Conservation (phyloP, 345 rosid genomes). For the Populus davidiana region DNA sequence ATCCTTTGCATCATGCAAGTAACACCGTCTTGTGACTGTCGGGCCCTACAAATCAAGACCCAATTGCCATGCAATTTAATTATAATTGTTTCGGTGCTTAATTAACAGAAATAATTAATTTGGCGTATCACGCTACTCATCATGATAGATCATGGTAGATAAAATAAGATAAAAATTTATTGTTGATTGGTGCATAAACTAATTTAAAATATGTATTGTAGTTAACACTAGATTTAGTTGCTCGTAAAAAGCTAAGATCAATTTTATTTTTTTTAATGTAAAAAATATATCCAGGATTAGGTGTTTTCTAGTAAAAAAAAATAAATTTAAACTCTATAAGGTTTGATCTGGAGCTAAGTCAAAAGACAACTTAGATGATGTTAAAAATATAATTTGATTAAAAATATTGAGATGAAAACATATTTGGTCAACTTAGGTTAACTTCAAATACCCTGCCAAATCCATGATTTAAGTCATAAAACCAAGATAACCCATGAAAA, state of each 20-base stretch:
- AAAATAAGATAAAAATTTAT: no score
- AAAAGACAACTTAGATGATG: no score
- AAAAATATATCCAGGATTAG: no score
- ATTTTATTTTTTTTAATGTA: no score
- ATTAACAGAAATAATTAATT: background rate
- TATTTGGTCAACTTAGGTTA: accelerated
- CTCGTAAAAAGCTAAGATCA: no score
- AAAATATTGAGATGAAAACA: no score
- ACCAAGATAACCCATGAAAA: no score
- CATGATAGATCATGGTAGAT: background rate
- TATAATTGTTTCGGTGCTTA: background rate
- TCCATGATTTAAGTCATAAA: accelerated
- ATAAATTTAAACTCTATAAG: accelerated
- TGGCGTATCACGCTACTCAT: background rate
- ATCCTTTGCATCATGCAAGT: background rate
- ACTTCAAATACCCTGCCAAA: accelerated
- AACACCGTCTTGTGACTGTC: background rate
- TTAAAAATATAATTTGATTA: no score
- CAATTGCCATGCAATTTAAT: background rate
- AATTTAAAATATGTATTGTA: no score
- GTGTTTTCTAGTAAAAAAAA: no score
- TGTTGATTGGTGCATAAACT: no score
- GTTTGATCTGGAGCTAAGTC: accelerated
- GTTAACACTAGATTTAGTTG: no score
- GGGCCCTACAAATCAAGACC: background rate